A percentile compares a stretch with the other conserved stretches of the same genome.
Evolutionary conservation across 2,329 filamentous ascomycete species (phyloP).

Genomic region (Diplocarpon rosae): DNA sequence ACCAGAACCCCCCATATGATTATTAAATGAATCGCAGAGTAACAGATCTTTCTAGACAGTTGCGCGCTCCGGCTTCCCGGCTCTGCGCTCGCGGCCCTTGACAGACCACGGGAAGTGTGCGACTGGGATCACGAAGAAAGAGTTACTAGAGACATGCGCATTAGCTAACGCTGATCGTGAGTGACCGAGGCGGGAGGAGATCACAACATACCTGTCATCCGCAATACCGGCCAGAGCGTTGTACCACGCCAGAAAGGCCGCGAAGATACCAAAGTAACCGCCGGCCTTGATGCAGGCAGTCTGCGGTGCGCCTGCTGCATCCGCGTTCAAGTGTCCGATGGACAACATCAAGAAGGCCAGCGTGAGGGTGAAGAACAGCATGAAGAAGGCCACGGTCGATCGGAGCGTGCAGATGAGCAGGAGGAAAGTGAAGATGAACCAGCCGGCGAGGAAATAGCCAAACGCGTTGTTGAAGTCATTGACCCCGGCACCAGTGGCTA

Average conservation of each 20-base stretch:
- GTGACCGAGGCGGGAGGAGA: too few relatives aligned
- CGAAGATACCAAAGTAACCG: slow-evolving; percentile 69
- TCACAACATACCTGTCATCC: slow-evolving; percentile 46
- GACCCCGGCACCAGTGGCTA: slow-evolving; percentile 15
- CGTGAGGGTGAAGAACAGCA: slow-evolving; percentile 47
- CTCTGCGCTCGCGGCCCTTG: slow-evolving; percentile 52
- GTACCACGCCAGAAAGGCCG: slow-evolving; percentile 79
- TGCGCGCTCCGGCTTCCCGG: slow-evolving; percentile 36
- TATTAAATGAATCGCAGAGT: neutral
- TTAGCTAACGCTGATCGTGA: slow-evolving; percentile 1
- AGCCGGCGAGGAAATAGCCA: slow-evolving; percentile 47
- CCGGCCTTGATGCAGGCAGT: slow-evolving; percentile 53
- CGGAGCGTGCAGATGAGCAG: slow-evolving; percentile 45
- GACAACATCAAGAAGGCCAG: slow-evolving; percentile 46
- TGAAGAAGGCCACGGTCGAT: slow-evolving; percentile 49
- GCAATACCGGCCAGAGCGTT: slow-evolving; percentile 75
- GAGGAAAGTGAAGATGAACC: slow-evolving; percentile 53
- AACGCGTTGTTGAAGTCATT: slow-evolving; percentile 39
- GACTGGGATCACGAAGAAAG: slow-evolving; percentile 85
- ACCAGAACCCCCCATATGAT: neutral
- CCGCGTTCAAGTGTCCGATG: slow-evolving; percentile 27
- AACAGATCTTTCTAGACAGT: slow-evolving; percentile 17
- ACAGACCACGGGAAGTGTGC: slow-evolving; percentile 93
- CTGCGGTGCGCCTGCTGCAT: slow-evolving; percentile 30
- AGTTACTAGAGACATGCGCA: slow-evolving; percentile 43